These are phyloP conservation scores for Platismatia glauca DNA, from an alignment of 495 filamentous ascomycete species.

Conservation along the genomic window DNA sequence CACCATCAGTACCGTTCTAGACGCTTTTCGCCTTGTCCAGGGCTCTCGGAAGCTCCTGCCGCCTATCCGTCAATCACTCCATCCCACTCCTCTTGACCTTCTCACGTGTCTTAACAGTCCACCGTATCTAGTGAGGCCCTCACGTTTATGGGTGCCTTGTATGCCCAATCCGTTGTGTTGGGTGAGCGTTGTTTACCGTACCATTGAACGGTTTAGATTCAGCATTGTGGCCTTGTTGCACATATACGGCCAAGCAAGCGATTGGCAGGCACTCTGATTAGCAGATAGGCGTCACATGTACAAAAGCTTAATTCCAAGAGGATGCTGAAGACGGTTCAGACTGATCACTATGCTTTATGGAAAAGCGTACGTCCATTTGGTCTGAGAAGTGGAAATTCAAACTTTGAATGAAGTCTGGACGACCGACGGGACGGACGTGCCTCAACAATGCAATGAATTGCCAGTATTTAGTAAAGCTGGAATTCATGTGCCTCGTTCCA, in stretches of 20 bases:
- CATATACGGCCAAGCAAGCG: constrained; percentile 3
- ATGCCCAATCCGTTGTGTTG: not conserved
- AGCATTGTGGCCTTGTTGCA: constrained; percentile 7
- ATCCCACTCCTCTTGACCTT: constrained; percentile 16
- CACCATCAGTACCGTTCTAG: constrained; percentile 24
- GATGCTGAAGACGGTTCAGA: not conserved
- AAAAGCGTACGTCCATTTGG: not conserved
- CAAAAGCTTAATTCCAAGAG: constrained; percentile 2
- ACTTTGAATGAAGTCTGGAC: not conserved
- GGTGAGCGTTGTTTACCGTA: constrained; percentile 5
- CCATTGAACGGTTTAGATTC: constrained; percentile 7
- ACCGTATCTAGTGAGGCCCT: constrained; percentile 2
- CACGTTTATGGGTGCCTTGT: not conserved
- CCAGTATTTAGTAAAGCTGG: not conserved
- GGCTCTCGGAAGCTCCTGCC: not conserved
- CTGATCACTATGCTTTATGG: not conserved
- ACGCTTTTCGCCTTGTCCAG: not conserved
- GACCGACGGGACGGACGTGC: not conserved
- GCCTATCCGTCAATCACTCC: not conserved
- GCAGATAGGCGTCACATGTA: constrained; percentile 9
- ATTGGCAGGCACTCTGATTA: not conserved
- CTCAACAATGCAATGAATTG: not conserved
- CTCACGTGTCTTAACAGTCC: constrained; percentile 3
- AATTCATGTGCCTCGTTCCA: not conserved
- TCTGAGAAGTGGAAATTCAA: not conserved